Evolutionary conservation across 805 yeast genomes (phyloP).

Genomic region (Candida odintsovae): DNA sequence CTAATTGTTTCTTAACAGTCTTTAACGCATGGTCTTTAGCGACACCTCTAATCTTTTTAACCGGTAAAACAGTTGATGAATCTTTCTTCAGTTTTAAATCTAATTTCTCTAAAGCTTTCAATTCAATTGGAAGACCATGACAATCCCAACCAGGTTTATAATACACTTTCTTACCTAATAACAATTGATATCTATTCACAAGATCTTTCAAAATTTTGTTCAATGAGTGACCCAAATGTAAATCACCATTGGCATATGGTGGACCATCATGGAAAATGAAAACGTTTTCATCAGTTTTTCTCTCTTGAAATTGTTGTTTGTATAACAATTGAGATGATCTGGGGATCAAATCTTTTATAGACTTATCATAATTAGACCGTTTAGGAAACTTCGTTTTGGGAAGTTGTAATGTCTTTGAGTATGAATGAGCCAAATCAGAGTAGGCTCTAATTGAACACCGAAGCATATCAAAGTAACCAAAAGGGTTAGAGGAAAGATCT

Average conservation of each 20-base stretch:
- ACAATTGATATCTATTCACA: slow-evolving; percentile 63
- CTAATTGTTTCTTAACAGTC: slow-evolving; percentile 59
- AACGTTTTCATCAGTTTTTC: slow-evolving; percentile 29
- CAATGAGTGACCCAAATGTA: slow-evolving; percentile 89
- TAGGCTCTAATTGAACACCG: background rate
- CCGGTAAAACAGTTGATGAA: slow-evolving; percentile 30
- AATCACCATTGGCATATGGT: slow-evolving; percentile 94
- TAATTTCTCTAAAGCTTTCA: slow-evolving; percentile 61
- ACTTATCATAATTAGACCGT: slow-evolving; percentile 44
- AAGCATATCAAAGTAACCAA: background rate
- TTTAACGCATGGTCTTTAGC: slow-evolving; percentile 66
- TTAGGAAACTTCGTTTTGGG: slow-evolving; percentile 69
- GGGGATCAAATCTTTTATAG: slow-evolving; percentile 39
- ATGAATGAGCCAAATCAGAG: slow-evolving; percentile 19
- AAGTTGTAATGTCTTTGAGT: slow-evolving; percentile 30
- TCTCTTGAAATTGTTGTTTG: slow-evolving; percentile 45
- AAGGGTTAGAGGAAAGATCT: no score
- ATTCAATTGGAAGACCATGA: slow-evolving; percentile 95
- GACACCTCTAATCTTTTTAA: slow-evolving; percentile 53
- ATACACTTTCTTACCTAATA: slow-evolving; percentile 54
- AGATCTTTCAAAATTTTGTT: slow-evolving; percentile 89
- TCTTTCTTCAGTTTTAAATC: slow-evolving; percentile 29
- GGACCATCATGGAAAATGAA: slow-evolving; percentile 94
- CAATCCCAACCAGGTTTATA: slow-evolving; percentile 98
- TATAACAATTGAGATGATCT: slow-evolving; percentile 58